A percentile compares a stretch with the other conserved stretches of the same genome.
These are phyloP conservation scores for Cladosporium sp. DNA, from an alignment of 2,329 filamentous ascomycete genomes.

Conservation along the genomic window DNA sequence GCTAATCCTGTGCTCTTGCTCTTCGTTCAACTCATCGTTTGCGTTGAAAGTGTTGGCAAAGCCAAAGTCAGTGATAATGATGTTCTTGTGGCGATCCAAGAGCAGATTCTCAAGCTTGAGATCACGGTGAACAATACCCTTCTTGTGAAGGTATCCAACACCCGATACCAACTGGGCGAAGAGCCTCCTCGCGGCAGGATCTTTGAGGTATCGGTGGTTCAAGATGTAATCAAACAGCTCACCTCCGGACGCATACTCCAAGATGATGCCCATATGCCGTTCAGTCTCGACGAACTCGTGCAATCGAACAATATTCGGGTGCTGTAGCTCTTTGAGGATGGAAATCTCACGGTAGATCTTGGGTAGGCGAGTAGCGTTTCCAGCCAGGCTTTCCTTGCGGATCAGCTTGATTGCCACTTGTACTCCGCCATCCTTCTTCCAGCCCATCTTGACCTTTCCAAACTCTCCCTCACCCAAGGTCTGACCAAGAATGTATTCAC, in stretches of 20 bases:
- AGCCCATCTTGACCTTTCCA: constrained; percentile 96
- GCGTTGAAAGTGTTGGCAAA: constrained; percentile 98
- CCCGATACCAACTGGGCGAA: constrained; percentile 96
- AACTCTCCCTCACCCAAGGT: constrained; percentile 98
- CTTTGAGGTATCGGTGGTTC: constrained; percentile 94
- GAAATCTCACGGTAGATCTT: constrained; percentile 98
- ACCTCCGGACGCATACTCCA: constrained; percentile 96
- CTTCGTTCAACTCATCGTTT: constrained; percentile 80
- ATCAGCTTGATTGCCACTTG: constrained; percentile 98
- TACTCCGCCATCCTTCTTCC: constrained; percentile 92
- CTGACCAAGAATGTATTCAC: constrained; percentile 92
- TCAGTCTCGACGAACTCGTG: constrained; percentile 99
- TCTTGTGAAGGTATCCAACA: constrained; percentile 96
- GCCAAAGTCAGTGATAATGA: constrained; percentile 99
- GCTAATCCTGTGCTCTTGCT: constrained; percentile 82
- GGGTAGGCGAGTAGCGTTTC: constrained; percentile 83
- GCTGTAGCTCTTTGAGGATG: constrained; percentile 82
- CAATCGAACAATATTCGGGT: constrained; percentile 94
- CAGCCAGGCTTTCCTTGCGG: constrained; percentile 83
- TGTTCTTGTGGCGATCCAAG: constrained; percentile 94
- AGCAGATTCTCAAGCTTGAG: constrained; percentile 95
- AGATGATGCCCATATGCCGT: constrained; percentile 93
- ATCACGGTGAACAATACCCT: constrained; percentile 96
- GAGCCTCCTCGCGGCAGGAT: constrained; percentile 82
- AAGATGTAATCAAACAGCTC: constrained; percentile 98